phyloP scores from a whole-genome alignment of 106 monocot genomes.

The Dendrobium chrysotoxum region DNA sequence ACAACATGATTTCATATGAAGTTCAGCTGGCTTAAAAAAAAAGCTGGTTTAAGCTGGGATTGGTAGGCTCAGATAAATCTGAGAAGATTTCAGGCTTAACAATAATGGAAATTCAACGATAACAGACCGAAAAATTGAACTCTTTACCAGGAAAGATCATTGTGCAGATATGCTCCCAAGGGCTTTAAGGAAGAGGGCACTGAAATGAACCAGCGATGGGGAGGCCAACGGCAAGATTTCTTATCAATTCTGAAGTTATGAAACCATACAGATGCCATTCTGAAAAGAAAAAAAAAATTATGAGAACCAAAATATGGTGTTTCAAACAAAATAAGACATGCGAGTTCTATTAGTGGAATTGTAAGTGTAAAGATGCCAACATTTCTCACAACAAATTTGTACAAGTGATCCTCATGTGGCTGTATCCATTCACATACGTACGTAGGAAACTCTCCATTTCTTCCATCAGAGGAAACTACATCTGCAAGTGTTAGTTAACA shows the following conservation, averaged over 20 bases:
- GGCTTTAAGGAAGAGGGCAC: too few species aligned
- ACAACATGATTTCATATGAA: too few species aligned
- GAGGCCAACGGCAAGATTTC: too few species aligned
- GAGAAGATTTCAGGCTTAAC: too few species aligned
- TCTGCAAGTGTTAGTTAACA: slow-evolving; percentile 18
- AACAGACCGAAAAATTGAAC: too few species aligned
- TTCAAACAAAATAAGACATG: neutral
- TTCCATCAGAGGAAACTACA: slow-evolving; percentile 10
- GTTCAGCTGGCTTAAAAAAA: too few species aligned
- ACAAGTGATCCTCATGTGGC: slow-evolving; percentile 40
- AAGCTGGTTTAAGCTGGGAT: too few species aligned
- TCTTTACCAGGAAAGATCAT: too few species aligned
- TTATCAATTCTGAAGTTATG: neutral
- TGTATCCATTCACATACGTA: slow-evolving; percentile 68
- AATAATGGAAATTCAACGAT: too few species aligned
- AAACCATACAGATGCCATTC: slow-evolving; percentile 21
- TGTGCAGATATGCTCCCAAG: too few species aligned
- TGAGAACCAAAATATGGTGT: neutral
- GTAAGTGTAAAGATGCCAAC: slow-evolving; percentile 24
- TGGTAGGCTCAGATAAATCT: too few species aligned
- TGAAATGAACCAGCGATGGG: too few species aligned
- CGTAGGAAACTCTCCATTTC: slow-evolving; percentile 14
- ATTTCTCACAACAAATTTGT: slow-evolving; percentile 56
- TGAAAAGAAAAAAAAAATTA: neutral
- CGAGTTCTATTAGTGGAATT: neutral